phyloP scores from a whole-genome alignment of 345 rosid species.

The Populus euphratica region DNA sequence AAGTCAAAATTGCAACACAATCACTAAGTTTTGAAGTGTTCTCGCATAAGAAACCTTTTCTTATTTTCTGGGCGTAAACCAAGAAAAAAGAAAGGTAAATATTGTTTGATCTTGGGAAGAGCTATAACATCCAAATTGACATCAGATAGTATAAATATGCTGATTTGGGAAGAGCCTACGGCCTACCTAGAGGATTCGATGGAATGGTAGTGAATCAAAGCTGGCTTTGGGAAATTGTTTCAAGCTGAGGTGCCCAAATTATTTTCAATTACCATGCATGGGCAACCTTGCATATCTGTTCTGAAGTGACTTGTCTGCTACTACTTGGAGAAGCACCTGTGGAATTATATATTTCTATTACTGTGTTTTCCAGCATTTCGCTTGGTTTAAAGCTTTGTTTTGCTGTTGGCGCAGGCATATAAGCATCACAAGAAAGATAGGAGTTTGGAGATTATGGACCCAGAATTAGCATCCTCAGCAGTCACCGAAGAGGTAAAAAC shows the following conservation, averaged over 20 bases:
- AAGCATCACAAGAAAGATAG: slow-evolving; percentile 62
- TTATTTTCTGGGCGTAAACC: background rate
- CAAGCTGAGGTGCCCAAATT: background rate
- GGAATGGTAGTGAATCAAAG: background rate
- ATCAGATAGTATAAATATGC: background rate
- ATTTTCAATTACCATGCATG: background rate
- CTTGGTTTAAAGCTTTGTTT: background rate
- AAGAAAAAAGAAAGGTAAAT: background rate
- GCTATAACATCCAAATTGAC: background rate
- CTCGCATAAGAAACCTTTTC: too few relatives aligned
- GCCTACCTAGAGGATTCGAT: background rate
- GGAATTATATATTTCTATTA: background rate
- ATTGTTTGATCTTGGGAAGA: background rate
- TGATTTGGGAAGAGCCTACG: background rate
- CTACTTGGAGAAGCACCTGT: background rate
- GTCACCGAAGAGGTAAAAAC: slow-evolving; percentile 47
- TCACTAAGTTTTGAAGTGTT: background rate
- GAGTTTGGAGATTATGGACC: slow-evolving; percentile 69
- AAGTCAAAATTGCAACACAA: background rate
- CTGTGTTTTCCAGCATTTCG: background rate
- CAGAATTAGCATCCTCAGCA: slow-evolving; percentile 48
- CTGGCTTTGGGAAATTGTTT: background rate
- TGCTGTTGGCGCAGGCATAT: slow-evolving; percentile 53
- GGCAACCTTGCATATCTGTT: background rate
- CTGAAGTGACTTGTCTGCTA: background rate